phyloP scores from a whole-genome alignment of 495 filamentous ascomycete genomes.

The Penicillium lagena region DNA sequence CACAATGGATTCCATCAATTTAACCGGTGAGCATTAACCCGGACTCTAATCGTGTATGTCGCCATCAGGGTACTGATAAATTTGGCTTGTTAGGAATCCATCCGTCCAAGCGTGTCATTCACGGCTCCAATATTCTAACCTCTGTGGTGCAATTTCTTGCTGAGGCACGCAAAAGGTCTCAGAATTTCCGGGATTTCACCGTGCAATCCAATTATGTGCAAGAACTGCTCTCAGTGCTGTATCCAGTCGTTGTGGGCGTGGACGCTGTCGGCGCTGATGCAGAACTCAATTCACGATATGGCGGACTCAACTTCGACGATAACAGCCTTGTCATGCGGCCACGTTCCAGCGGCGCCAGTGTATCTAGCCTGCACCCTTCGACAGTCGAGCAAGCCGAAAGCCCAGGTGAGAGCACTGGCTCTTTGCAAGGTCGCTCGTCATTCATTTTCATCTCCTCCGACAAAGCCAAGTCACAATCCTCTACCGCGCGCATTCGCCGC shows the following conservation, averaged over 20 bases:
- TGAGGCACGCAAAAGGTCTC: constrained; percentile 66
- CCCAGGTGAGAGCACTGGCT: constrained; percentile 44
- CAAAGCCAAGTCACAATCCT: constrained; percentile 44
- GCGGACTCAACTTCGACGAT: constrained; percentile 75
- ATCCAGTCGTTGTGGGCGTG: constrained; percentile 77
- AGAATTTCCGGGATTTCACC: constrained; percentile 74
- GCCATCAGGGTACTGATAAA: neutral
- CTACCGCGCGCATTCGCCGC: constrained; percentile 55
- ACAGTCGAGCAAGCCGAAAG: constrained; percentile 47
- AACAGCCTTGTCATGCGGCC: constrained; percentile 77
- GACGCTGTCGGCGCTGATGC: constrained; percentile 74
- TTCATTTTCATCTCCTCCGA: constrained; percentile 82
- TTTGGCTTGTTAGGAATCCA: constrained; percentile 3
- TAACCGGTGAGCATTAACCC: constrained; percentile 10
- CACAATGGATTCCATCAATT: constrained; percentile 11
- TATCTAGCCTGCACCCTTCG: constrained; percentile 59
- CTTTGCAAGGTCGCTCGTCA: constrained; percentile 70
- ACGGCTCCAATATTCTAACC: constrained; percentile 47
- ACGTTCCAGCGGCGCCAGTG: constrained; percentile 44
- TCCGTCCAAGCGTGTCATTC: constrained; percentile 4
- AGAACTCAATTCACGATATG: constrained; percentile 74
- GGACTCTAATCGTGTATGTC: neutral
- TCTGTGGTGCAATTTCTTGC: constrained; percentile 73
- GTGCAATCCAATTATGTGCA: constrained; percentile 70
- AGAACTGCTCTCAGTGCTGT: constrained; percentile 69